Conservation (phyloP, 331 rosid species). For the Ulmus americana region DNA sequence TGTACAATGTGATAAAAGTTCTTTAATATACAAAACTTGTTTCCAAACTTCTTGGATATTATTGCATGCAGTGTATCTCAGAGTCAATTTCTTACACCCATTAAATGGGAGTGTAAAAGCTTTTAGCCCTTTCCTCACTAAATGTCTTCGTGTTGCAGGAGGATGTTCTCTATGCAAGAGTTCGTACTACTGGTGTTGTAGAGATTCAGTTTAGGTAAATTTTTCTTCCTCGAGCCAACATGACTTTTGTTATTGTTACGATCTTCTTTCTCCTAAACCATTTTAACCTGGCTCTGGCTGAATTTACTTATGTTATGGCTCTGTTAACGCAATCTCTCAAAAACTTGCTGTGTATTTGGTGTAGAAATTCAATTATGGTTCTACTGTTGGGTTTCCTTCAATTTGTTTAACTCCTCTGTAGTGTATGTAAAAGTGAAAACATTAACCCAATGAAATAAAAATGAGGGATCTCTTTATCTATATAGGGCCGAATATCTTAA, state of each 20-base stretch:
- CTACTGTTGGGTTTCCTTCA: no score
- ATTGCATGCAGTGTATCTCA: no score
- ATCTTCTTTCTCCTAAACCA: not conserved
- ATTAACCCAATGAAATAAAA: no score
- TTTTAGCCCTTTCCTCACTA: not conserved
- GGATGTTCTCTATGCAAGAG: conserved; percentile 92
- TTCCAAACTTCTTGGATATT: not conserved
- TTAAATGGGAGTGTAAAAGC: not conserved
- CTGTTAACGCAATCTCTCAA: not conserved
- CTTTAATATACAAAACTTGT: no score
- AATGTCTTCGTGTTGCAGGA: conserved; percentile 45
- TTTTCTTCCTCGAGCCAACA: conserved; percentile 3
- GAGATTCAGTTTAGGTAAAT: conserved; percentile 98
- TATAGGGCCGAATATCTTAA: no score
- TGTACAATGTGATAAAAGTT: not conserved
- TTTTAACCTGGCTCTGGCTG: not conserved
- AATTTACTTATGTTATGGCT: not conserved
- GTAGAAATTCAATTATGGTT: no score
- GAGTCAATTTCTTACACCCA: not conserved
- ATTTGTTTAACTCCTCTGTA: no score
- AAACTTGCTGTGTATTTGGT: no score
- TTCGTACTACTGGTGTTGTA: conserved; percentile 94
- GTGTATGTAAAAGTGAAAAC: no score
- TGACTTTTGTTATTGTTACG: not conserved
- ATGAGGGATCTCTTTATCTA: no score